Percentiles rank a stretch among this genome's conserved stretches.
Conservation (phyloP, 176 grass and related monocot species). For the Aegilops tauschii region DNA sequence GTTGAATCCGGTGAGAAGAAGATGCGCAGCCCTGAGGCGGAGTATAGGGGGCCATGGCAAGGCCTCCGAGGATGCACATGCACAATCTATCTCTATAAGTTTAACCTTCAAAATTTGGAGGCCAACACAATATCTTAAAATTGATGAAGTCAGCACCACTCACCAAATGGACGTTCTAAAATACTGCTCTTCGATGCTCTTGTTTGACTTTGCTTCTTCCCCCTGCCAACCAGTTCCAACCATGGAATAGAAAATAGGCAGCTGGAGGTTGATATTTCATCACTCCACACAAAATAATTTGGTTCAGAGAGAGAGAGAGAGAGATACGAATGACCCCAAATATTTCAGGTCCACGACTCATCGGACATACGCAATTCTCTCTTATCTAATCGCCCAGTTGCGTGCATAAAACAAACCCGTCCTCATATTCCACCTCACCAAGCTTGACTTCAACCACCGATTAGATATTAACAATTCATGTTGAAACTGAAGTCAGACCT, state of each 20-base stretch:
- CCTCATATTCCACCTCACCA: neutral
- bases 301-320: neutral
- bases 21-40: no score
- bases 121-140: no score
- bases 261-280: neutral
- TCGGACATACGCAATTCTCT: neutral
- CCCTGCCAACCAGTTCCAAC: neutral
- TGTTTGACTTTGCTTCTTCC: conserved; percentile 17
- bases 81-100: no score
- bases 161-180: neutral
- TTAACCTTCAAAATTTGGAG: no score
- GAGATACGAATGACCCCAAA: no score
- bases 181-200: neutral
- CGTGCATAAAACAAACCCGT: neutral
- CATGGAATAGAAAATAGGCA: neutral
- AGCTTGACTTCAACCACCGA: neutral
- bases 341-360: no score
- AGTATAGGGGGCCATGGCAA: no score
- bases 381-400: neutral
- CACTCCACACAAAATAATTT: neutral
- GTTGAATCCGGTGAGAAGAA: no score
- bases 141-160: no score
- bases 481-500: neutral
- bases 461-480: neutral
- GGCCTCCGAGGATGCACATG: no score